Evolutionary conservation across 225 moss, liverwort and hornwort genomes (phyloP), one percentile per base, ranked within the genome.

Genomic region (Rhytidiadelphus loreus): DNA sequence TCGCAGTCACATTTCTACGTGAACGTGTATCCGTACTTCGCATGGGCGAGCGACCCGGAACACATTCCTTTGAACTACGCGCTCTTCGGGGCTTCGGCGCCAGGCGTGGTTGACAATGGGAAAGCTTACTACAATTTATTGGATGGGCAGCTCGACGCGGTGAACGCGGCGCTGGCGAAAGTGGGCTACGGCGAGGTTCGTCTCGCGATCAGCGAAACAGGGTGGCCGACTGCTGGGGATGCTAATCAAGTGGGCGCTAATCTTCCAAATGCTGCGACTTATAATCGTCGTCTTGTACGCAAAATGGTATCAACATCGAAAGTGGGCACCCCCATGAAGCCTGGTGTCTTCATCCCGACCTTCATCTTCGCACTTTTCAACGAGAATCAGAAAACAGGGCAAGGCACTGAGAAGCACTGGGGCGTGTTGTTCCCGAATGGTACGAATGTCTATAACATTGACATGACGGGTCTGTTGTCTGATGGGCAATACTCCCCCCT

Each of bases 1-100:
- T 95, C 98, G 6, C 93, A 95, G 28, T 91, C 98, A 1, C 93
- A 96, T 22, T 94, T 98, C 90, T 96, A 95, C 90, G 93, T 95
- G 58, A 98, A 98, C 59, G 94, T 95, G 26, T 98, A 98, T 52
- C 98, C 98, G 2, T 98, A 96, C 72, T 98, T 98, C 70, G 95
- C 97, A 28, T 98, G 96, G 92, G 91, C 94, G 33, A 88, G 91
- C 30, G 91, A 94, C 15, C 93, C 95, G 6, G 81, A 86, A 2
- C 90, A 96, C 35, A 97, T 97, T 24, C 94, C 97, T 8, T 88
- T 98, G 32, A 91, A 95, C 83, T 98, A 97, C 74, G 93, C 92
- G 23, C 89, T 97, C 24, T 98, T 98, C 84, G 92, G 93, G 26
- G 91, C 94, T 10, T 91, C 93, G 5, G 65, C 93, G 35, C 91